phyloP scores from a whole-genome alignment of 2,329 filamentous ascomycete genomes.

The Penicillium griseofulvum region DNA sequence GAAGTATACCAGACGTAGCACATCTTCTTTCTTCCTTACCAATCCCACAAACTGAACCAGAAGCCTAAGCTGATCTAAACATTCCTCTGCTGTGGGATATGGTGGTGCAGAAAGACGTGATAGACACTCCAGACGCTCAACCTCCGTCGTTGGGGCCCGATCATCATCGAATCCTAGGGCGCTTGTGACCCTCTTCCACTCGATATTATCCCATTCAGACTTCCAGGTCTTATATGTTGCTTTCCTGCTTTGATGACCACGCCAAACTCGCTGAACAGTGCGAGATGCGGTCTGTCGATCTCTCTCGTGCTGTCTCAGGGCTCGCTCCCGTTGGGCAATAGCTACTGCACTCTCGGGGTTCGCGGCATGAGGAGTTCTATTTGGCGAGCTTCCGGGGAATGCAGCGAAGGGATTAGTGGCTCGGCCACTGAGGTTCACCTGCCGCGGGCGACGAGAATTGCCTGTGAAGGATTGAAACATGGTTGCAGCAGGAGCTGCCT shows the following conservation, averaged over 20 bases:
- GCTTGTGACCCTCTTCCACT: slow-evolving; percentile 39
- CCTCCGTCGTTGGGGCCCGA: background rate
- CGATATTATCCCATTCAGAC: slow-evolving; percentile 61
- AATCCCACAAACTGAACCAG: slow-evolving; percentile 66
- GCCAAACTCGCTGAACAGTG: slow-evolving; percentile 76
- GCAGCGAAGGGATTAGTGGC: slow-evolving; percentile 72
- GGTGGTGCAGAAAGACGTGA: slow-evolving; percentile 32
- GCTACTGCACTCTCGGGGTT: slow-evolving; percentile 75
- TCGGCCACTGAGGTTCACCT: slow-evolving; percentile 91
- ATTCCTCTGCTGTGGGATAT: slow-evolving; percentile 38
- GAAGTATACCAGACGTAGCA: slow-evolving; percentile 46
- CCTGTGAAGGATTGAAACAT: slow-evolving; percentile 96
- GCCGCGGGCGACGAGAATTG: slow-evolving; percentile 76
- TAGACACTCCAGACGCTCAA: slow-evolving; percentile 5
- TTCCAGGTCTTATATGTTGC: slow-evolving; percentile 58
- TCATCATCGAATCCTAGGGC: slow-evolving; percentile 20
- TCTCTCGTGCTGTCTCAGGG: slow-evolving; percentile 75
- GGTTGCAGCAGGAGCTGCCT: slow-evolving; percentile 16
- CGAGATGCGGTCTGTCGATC: slow-evolving; percentile 71
- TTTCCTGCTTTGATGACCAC: slow-evolving; percentile 67
- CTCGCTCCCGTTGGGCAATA: slow-evolving; percentile 81
- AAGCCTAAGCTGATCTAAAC: slow-evolving; percentile 59
- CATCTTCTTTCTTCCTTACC: slow-evolving; percentile 38
- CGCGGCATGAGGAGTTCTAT: slow-evolving; percentile 55
- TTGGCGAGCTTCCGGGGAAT: slow-evolving; percentile 47